Percentiles rank a stretch among this genome's conserved stretches.
Evolutionary conservation across 768 basidiomycete species (phyloP).

Genomic region (Trametes coccinea): DNA sequence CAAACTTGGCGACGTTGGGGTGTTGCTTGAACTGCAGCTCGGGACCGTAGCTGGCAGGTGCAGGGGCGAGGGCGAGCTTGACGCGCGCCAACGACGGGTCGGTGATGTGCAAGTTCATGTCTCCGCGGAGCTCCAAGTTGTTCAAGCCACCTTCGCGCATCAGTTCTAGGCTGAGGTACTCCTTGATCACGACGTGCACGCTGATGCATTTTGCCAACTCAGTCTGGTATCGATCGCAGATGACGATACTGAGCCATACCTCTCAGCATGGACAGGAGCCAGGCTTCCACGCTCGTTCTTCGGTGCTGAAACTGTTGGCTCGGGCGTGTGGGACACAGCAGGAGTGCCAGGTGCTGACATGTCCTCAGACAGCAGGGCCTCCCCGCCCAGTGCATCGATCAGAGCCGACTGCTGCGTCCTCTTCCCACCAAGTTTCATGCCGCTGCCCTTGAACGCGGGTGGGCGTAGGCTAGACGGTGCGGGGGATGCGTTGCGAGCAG

Average conservation of each 20-base stretch:
- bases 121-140: conserved; percentile 89
- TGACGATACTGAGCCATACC: conserved; percentile 43
- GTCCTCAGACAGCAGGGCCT: conserved; percentile 58
- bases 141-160: conserved; percentile 90
- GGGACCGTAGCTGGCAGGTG: conserved; percentile 58
- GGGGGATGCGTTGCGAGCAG: conserved; percentile 46
- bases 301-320: conserved; percentile 39
- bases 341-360: conserved; percentile 54
- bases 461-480: conserved; percentile 53
- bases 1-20: conserved; percentile 89
- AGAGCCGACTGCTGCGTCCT: conserved; percentile 89
- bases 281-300: conserved; percentile 62
- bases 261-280: conserved; percentile 74
- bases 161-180: conserved; percentile 77
- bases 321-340: conserved; percentile 46
- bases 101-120: conserved; percentile 88
- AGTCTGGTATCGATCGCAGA: background rate
- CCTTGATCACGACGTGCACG: conserved; percentile 84
- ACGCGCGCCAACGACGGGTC: conserved; percentile 74
- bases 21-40: conserved; percentile 96
- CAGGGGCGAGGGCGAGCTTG: conserved; percentile 61
- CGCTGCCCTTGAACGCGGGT: conserved; percentile 88
- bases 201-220: conserved; percentile 39
- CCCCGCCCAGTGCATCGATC: conserved; percentile 83
- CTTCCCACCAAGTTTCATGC: conserved; percentile 96